Evolutionary conservation across 108 stramenopile species (phyloP).

Genomic region (Nitzschia sp.): DNA sequence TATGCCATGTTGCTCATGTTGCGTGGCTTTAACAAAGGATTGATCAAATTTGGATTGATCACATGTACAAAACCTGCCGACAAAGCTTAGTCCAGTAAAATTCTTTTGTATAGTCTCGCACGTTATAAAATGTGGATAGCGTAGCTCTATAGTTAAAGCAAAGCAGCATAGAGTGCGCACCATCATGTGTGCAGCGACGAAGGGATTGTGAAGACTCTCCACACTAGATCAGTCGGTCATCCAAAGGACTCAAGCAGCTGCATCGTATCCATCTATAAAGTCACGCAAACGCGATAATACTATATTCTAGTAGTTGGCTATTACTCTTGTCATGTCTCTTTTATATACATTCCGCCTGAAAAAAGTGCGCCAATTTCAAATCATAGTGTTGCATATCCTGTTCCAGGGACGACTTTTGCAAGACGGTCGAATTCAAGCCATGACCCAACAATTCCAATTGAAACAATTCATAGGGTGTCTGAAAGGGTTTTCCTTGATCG

Average conservation of each 20-base stretch:
- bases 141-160: no score
- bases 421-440: constrained; percentile 42
- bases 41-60: constrained; percentile 89
- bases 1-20: constrained; percentile 91
- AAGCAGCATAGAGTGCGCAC: no score
- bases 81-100: background rate
- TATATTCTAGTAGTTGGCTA: background rate
- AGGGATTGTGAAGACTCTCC: no score
- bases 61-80: constrained; percentile 73
- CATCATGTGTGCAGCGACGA: no score
- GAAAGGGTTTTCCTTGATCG: constrained; percentile 65
- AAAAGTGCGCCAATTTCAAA: constrained; percentile 35
- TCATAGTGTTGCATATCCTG: constrained; percentile 49
- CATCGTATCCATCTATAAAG: no score
- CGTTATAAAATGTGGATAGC: no score
- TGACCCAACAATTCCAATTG: constrained; percentile 58
- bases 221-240: no score
- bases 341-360: constrained; percentile 43
- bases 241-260: no score
- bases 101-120: background rate
- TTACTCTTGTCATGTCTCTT: background rate
- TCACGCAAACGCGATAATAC: no score
- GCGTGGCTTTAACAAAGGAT: constrained; percentile 74
- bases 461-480: constrained; percentile 45
- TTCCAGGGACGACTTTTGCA: constrained; percentile 25